Conservation (phyloP, 2,329 filamentous ascomycete genomes). For the Akanthomyces dipterigenus region DNA sequence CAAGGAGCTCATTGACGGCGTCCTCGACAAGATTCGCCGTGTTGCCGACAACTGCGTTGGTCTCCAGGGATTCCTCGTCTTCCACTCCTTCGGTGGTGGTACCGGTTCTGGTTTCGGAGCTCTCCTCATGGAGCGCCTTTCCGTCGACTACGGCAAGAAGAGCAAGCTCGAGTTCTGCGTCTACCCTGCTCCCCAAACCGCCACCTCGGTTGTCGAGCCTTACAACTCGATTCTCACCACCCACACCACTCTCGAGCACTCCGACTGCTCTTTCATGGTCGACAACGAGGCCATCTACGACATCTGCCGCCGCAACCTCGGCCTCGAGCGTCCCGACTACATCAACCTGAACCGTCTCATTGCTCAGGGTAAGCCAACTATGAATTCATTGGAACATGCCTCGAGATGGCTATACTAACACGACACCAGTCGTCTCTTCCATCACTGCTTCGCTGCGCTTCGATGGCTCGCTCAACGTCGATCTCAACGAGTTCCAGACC, state of each 20-base stretch:
- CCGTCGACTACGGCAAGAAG: slow-evolving; percentile 99
- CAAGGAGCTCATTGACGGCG: slow-evolving; percentile 98
- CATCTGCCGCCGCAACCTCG: slow-evolving; percentile 96
- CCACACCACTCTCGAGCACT: slow-evolving; percentile 98
- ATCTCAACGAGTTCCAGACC: slow-evolving; percentile 99
- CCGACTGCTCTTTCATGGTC: slow-evolving; percentile 99
- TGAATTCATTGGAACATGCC: too few relatives aligned
- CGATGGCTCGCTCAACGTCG: slow-evolving; percentile 97
- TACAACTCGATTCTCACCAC: slow-evolving; percentile 99
- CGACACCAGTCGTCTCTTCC: slow-evolving; percentile 75
- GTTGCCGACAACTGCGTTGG: slow-evolving; percentile 97
- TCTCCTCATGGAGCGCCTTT: slow-evolving; percentile 96
- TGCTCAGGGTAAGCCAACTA: slow-evolving; percentile 68
- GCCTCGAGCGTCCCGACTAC: slow-evolving; percentile 94
- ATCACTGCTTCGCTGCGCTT: slow-evolving; percentile 98
- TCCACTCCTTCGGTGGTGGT: slow-evolving; percentile 99
- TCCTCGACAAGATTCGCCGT: slow-evolving; percentile 94
- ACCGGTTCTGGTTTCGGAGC: slow-evolving; percentile 98
- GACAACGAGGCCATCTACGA: slow-evolving; percentile 99
- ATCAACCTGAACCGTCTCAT: slow-evolving; percentile 99
- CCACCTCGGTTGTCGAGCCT: slow-evolving; percentile 95
- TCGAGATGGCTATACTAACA: slow-evolving; percentile 18
- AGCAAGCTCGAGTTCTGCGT: slow-evolving; percentile 99
- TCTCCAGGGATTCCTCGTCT: slow-evolving; percentile 98
- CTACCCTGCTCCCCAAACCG: slow-evolving; percentile 95